These are phyloP conservation scores for Elsinoe australis DNA, from an alignment of 2,329 filamentous ascomycete genomes.

Conservation along the genomic window DNA sequence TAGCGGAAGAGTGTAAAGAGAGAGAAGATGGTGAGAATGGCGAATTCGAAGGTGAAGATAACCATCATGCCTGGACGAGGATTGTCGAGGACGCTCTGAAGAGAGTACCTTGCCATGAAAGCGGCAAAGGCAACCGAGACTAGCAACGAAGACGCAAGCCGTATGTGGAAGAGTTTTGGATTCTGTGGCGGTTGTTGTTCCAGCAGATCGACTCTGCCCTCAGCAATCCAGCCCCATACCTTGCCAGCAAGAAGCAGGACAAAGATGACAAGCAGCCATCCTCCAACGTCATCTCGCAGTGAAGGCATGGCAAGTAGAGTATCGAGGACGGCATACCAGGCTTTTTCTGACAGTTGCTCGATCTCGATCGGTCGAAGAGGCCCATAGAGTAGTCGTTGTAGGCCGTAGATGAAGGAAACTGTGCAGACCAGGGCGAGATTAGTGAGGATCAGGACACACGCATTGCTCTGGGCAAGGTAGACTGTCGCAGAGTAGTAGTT, in stretches of 20 bases:
- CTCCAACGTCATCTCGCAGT: conserved; percentile 88
- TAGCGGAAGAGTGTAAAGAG: conserved; percentile 74
- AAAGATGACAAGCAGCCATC: conserved; percentile 96
- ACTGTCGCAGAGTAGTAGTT: conserved; percentile 99
- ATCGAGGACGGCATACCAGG: conserved; percentile 96
- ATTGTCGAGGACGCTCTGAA: conserved; percentile 75
- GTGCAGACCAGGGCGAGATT: conserved; percentile 82
- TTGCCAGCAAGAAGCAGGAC: conserved; percentile 85
- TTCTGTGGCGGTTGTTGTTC: conserved; percentile 93
- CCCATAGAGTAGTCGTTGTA: conserved; percentile 87
- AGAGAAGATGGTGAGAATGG: conserved; percentile 73
- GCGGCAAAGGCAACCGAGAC: conserved; percentile 74
- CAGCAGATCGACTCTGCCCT: conserved; percentile 84
- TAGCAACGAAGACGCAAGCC: conserved; percentile 69
- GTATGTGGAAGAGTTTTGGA: conserved; percentile 76
- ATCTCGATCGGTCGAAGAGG: conserved; percentile 86
- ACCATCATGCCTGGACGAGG: conserved; percentile 98
- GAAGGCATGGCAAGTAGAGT: conserved; percentile 97
- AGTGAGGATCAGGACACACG: conserved; percentile 87
- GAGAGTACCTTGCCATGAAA: conserved; percentile 71
- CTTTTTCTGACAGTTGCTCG: conserved; percentile 94
- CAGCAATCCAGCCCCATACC: conserved; percentile 97
- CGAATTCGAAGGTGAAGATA: conserved; percentile 98
- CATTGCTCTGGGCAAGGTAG: conserved; percentile 91
- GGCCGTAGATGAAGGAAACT: conserved; percentile 70